Evolutionary conservation across 2,329 filamentous ascomycete species (phyloP), one percentile per base, ranked within the genome.

Genomic region (Byssochlamys sp.): DNA sequence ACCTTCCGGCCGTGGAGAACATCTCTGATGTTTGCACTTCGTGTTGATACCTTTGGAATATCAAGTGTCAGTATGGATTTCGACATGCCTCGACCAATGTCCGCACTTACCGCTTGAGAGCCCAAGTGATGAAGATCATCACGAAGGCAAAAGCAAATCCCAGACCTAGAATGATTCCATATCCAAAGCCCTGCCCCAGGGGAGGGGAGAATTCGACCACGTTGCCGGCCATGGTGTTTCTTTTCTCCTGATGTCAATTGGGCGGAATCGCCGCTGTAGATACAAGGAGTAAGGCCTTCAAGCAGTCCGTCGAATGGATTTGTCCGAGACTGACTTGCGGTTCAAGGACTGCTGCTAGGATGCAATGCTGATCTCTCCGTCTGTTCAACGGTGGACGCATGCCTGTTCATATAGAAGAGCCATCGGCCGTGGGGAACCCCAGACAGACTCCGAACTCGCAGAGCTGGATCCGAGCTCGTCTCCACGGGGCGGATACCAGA

Each of bases 1-100:
- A 91, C 60, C 91, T 81, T 19, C 90, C 90, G 54, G 91, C 91
- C 0, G 91, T 95, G 62, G 83, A 91, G 79, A 96, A 96, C 84
- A 91, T 94, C 75, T 96, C 91, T 0, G 88, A 91, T 0, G 91
- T 96, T 71, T 95, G 90, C 2, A 91, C 71, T 69, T 77, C 90
- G 77, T 85, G 80, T 66, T 86, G 85, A 69, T 87, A 87, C 62
- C 81, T 79, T 54, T 58, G 39, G 1, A 24, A 19, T 19, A 49
- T 51, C 19, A 7, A 55, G 12, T 35, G 10, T 55, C 25, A 50
- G 49, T 11, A 19, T 52, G 6, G 5, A 3, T 27, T 10, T 24
- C n/a, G 24, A 24, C 11, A 26, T 26, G 24, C 26, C 25, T 27
- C 14, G 11, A n/a, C 27, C 28, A 25, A 29, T 55, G 1, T 10